Conservation (phyloP, 2,329 filamentous ascomycete genomes). For the Verticillium nubilum region DNA sequence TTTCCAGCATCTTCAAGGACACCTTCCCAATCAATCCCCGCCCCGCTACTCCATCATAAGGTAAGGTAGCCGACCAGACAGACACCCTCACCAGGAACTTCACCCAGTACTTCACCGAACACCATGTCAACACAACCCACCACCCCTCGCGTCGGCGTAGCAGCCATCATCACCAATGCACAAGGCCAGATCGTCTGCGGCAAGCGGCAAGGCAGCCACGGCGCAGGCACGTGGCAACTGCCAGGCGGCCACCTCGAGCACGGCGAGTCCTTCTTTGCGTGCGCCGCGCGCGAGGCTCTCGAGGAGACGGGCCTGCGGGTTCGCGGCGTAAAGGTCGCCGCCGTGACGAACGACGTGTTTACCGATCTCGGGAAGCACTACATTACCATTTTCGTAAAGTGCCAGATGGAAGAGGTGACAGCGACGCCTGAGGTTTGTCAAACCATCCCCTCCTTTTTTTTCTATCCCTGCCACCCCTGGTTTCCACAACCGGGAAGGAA, state of each 20-base stretch:
- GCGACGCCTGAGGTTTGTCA: slow-evolving; percentile 48
- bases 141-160: slow-evolving; percentile 41
- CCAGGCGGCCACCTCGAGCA: slow-evolving; percentile 74
- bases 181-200: slow-evolving; percentile 42
- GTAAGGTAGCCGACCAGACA: too few relatives aligned
- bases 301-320: slow-evolving; percentile 67
- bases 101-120: too few relatives aligned
- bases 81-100: too few relatives aligned
- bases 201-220: slow-evolving; percentile 42
- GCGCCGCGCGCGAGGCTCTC: slow-evolving; percentile 59
- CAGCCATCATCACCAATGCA: slow-evolving; percentile 36
- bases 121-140: background rate
- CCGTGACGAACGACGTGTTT: slow-evolving; percentile 65
- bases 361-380: slow-evolving; percentile 60
- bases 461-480: background rate
- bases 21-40: too few relatives aligned
- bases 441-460: slow-evolving; percentile 9
- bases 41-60: too few relatives aligned
- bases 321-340: slow-evolving; percentile 44
- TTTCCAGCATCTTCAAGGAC: too few relatives aligned
- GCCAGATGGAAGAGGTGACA: slow-evolving; percentile 37
- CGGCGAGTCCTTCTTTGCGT: slow-evolving; percentile 55
- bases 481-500: too few relatives aligned
- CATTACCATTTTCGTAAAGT: slow-evolving; percentile 64
- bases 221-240: slow-evolving; percentile 56